A percentile compares a stretch with the other conserved stretches of the same genome.
Evolutionary conservation across 805 yeast genomes (phyloP).

Genomic region (Candida broadrunensis): DNA sequence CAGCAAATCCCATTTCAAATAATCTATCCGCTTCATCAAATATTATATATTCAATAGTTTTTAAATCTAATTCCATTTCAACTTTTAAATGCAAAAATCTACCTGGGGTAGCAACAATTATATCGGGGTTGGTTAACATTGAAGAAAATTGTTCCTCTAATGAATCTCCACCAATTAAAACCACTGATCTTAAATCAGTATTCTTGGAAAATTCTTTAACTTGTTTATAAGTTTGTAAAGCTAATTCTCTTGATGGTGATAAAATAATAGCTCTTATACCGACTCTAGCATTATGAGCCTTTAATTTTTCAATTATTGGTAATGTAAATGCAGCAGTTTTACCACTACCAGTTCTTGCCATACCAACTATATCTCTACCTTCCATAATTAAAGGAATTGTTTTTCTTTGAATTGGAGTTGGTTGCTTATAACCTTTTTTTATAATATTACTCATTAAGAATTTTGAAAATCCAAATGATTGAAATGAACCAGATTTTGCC

Average conservation of each 20-base stretch:
- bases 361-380: slow-evolving; percentile 92
- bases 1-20: slow-evolving; percentile 95
- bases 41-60: slow-evolving; percentile 82
- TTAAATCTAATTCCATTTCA: slow-evolving; percentile 87
- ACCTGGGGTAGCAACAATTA: slow-evolving; percentile 96
- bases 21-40: slow-evolving; percentile 97
- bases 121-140: slow-evolving; percentile 93
- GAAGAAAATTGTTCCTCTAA: slow-evolving; percentile 91
- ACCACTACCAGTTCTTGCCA: slow-evolving; percentile 99
- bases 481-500: slow-evolving; percentile 78
- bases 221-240: slow-evolving; percentile 85
- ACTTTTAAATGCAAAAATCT: slow-evolving; percentile 92
- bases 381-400: slow-evolving; percentile 88
- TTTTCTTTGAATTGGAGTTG: slow-evolving; percentile 97
- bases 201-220: slow-evolving; percentile 85
- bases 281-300: slow-evolving; percentile 77
- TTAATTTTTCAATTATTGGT: slow-evolving; percentile 84
- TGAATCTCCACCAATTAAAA: slow-evolving; percentile 98
- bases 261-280: slow-evolving; percentile 87
- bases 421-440: slow-evolving; percentile 87
- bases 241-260: slow-evolving; percentile 96
- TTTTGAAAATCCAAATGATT: slow-evolving; percentile 84
- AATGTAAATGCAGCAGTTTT: slow-evolving; percentile 95
- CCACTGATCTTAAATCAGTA: slow-evolving; percentile 74
- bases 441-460: slow-evolving; percentile 64